Conservation (phyloP, 2,329 filamentous ascomycete genomes). For the Claviceps maximensis region DNA sequence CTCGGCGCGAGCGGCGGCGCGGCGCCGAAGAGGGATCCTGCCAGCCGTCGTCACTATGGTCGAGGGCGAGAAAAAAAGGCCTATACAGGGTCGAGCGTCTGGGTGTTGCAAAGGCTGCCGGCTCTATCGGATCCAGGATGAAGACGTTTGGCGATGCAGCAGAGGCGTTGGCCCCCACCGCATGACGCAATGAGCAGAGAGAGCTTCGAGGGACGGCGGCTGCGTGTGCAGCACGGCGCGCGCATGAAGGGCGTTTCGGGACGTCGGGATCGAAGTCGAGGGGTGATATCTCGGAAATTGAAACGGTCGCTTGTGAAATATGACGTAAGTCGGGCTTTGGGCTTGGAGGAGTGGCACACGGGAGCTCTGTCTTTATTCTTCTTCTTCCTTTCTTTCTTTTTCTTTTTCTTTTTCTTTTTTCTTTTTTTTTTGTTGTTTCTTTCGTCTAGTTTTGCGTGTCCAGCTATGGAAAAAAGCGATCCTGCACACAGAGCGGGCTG, state of each 20-base stretch:
- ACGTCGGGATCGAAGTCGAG: neutral
- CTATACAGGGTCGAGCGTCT: slow-evolving; percentile 7
- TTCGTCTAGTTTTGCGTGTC: neutral
- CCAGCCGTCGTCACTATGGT: slow-evolving; percentile 10
- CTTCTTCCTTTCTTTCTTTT: neutral
- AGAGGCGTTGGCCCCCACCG: slow-evolving; percentile 42
- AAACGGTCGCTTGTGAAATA: slow-evolving; percentile 7
- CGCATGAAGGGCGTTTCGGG: slow-evolving; percentile 3
- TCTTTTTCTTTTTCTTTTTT: neutral
- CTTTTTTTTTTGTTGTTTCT: no score
- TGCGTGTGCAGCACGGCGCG: slow-evolving; percentile 3
- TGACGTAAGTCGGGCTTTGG: slow-evolving; percentile 4
- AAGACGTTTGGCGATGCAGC: slow-evolving; percentile 32
- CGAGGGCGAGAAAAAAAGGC: slow-evolving; percentile 12
- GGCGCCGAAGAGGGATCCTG: slow-evolving; percentile 11
- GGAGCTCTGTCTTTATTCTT: no score
- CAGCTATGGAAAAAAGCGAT: neutral
- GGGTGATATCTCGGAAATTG: neutral
- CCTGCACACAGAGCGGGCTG: neutral
- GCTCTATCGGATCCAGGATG: slow-evolving; percentile 45
- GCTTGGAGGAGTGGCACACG: neutral
- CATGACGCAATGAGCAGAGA: slow-evolving; percentile 30
- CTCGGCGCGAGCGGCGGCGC: slow-evolving; percentile 35
- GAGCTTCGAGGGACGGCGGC: neutral
- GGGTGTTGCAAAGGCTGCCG: slow-evolving; percentile 12